Conservation (phyloP, 2,329 filamentous ascomycete species). For the Rugonectria rugulosa region DNA sequence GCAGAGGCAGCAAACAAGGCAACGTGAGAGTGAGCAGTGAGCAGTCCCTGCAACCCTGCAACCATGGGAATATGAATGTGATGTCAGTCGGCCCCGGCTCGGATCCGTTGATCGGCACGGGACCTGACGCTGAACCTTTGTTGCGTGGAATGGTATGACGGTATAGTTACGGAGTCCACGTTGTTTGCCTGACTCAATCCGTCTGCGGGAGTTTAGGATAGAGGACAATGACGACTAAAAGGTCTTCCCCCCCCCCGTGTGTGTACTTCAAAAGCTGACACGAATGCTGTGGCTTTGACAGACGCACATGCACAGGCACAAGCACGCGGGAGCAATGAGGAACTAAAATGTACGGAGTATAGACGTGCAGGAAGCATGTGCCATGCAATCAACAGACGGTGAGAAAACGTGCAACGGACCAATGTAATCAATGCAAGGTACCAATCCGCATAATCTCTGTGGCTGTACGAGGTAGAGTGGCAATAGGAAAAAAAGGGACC, state of each 20-base stretch:
- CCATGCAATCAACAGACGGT: background rate
- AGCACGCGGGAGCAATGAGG: too few species aligned
- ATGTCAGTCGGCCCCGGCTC: conserved; percentile 10
- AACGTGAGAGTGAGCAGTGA: too few species aligned
- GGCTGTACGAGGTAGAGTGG: conserved; percentile 4
- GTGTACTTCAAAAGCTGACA: too few species aligned
- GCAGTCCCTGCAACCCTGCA: too few species aligned
- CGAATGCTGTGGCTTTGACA: too few species aligned
- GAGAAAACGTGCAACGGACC: too few species aligned
- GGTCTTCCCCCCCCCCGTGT: too few species aligned
- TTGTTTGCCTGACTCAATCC: background rate
- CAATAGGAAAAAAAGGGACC: background rate
- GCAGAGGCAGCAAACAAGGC: background rate
- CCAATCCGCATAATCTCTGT: background rate
- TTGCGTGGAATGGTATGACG: conserved; percentile 32
- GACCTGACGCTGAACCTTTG: conserved; percentile 11
- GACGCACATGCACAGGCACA: too few species aligned
- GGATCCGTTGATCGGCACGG: conserved; percentile 7
- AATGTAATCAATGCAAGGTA: conserved; percentile 3
- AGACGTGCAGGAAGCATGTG: background rate
- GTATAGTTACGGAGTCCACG: conserved; percentile 16
- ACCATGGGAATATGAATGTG: too few species aligned
- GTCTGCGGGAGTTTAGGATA: background rate
- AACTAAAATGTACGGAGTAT: too few species aligned
- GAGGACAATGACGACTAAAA: background rate